Evolutionary conservation across 306 rosid genomes (phyloP), one percentile per base, ranked within the genome.

Genomic region (Mimosa pudica): DNA sequence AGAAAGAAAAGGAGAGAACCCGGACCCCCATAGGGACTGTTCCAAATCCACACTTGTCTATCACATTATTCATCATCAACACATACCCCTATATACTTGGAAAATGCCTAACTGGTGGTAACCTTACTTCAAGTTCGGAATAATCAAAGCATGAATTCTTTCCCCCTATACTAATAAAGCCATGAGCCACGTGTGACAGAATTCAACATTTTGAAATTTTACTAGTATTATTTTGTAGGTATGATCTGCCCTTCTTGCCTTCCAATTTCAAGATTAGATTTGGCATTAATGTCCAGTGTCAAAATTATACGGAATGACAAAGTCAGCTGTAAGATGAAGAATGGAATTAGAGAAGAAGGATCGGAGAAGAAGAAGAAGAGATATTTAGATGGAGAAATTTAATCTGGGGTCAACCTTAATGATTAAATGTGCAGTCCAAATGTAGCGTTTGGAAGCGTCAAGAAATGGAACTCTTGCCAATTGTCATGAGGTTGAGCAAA

Each of bases 351-450:
- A 49, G 6, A 49, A 49, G 55, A 49, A 13, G 16, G 30, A n/a
- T n/a, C n/a, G n/a, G 13, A 49, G 6, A 49, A 49, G 55, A 49
- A 13, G 16, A 1, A 24, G 55, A 49, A 13, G 16, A 48, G 62
- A 10, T 32, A 51, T 41, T 41, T 0, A 38, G 70, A 77, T 33
- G 64, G 16, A 84, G 88, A 86, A 83, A 74, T 84, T n/a, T 10
- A 81, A 81, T 55, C 44, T 9, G 41, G 81, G 89, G 89, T 80
- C 87, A 80, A 72, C 60, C 67, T 10, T 18, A 11, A 73, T 48
- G 60, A 36, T 66, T 45, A 36, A 70, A 77, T 74, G 32, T 74
- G 32, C 45, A 58, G 74, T 18, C 42, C 8, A 41, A 20, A 58
- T 74, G 42, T 57, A 74, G 48, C 73, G 41, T 54, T 70, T 85